phyloP scores from a whole-genome alignment of 108 stramenopile genomes.

The Nitzschia sp. region DNA sequence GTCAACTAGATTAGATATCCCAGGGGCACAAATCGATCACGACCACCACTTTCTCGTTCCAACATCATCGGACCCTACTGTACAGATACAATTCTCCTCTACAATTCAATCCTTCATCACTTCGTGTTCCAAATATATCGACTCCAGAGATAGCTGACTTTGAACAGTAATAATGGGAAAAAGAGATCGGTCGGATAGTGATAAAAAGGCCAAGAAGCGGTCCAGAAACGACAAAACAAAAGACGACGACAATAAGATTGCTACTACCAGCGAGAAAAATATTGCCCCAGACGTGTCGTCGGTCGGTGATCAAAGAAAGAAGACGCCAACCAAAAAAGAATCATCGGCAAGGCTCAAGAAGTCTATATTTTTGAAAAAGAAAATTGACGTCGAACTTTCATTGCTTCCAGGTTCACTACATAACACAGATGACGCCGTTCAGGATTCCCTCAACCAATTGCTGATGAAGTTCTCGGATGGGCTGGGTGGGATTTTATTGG shows the following conservation, averaged over 20 bases:
- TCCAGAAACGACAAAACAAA: conserved; percentile 23
- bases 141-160: no score
- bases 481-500: conserved; percentile 49
- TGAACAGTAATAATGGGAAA: conserved; percentile 37
- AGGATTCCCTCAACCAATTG: conserved; percentile 31
- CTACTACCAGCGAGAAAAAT: conserved; percentile 32
- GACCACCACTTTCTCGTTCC: no score
- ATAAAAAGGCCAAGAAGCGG: conserved; percentile 23
- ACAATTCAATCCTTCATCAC: no score
- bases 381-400: conserved; percentile 41
- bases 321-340: conserved; percentile 23
- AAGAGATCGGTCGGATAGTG: conserved; percentile 22
- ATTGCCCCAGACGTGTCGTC: background rate
- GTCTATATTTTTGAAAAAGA: conserved; percentile 35
- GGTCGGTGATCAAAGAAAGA: conserved; percentile 21
- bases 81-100: no score
- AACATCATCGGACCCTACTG: no score
- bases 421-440: conserved; percentile 33
- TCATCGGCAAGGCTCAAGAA: background rate
- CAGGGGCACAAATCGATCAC: no score
- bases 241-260: no score
- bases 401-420: conserved; percentile 46
- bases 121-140: no score
- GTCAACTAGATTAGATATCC: no score
- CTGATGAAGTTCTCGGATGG: conserved; percentile 53